Base-by-base conservation (phyloP, 2,329 filamentous ascomycete genomes). In the Botryotinia globosa region DNA sequence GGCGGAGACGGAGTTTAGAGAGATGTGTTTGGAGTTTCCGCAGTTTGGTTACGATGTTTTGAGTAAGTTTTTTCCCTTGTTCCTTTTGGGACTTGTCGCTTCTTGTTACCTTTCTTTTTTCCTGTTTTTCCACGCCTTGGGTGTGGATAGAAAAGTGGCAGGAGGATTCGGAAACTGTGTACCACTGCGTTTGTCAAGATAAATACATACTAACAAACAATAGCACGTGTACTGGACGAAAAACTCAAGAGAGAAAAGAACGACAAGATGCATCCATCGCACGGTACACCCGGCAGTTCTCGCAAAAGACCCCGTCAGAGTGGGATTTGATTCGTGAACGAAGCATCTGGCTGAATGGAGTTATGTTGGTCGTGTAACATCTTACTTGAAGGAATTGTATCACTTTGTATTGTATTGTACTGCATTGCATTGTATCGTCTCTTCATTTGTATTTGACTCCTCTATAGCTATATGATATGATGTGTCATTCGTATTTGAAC, bases 21-120 rank as follows among this genome's bases (percentile, higher is more conserved):
- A 87, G 63, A 89, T 97, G 82, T 97, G 94, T 83, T 84, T 97
- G 81, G 92, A 97, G 83, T 94, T 91, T 81, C 94, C 94, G 29
- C 92, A 97, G 80, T 98, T 98, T 81, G 92, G 92, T 80, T 98
- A 94, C 84, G 94, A 98, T 82, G 92, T 98, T 72, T 88, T 98
- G 74, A 94, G 89, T 93, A 85, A 77, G 87, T 84, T 42, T 44
- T 45, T 37, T 65, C 16, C 0, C 45, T 63, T 4, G 37, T 16
- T 56, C 39, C 42, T 44, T 29, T 58, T 37, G 18, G 56, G 7
- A 4, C 1, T 39, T n/a, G 5, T 32, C 42, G 18, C 12, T 44
- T 48, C 20, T 54, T 37, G 29, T 44, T 42, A 42, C 25, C 6
- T 44, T 64, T 6, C 45, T 45, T 48, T 25, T 3, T 44, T 64